phyloP scores from a whole-genome alignment of 2,329 filamentous ascomycete genomes.

The Cladosporium sp. region DNA sequence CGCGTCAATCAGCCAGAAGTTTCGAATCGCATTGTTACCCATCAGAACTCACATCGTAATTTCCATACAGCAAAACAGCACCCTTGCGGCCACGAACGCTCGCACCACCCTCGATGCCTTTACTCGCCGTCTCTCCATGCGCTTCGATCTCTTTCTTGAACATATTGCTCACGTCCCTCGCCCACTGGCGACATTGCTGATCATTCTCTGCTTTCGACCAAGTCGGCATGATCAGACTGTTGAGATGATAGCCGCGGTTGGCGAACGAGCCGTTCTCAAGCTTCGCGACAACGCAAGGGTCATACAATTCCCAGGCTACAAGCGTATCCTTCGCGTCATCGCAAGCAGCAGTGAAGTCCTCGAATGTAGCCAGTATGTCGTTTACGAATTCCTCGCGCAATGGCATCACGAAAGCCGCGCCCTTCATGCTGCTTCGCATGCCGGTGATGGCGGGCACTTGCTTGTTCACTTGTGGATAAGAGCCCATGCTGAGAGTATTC shows the following conservation, averaged over 20 bases:
- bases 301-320: conserved; percentile 26
- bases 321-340: conserved; percentile 20
- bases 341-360: conserved; percentile 18
- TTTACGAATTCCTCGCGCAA: conserved; percentile 22
- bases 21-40: no score
- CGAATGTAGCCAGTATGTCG: conserved; percentile 18
- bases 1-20: background rate
- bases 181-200: conserved; percentile 24
- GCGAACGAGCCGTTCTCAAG: conserved; percentile 24
- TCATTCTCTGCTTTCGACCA: conserved; percentile 28
- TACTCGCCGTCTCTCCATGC: conserved; percentile 18
- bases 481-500: conserved; percentile 20
- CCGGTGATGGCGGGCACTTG: conserved; percentile 20
- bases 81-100: conserved; percentile 24
- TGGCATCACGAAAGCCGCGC: conserved; percentile 23
- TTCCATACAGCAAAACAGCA: conserved; percentile 27
- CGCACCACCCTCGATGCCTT: conserved; percentile 23
- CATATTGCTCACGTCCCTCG: conserved; percentile 22
- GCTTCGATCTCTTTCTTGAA: conserved; percentile 25
- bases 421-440: conserved; percentile 25
- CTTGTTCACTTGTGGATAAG: conserved; percentile 23
- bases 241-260: conserved; percentile 26
- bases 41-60: conserved; percentile 24
- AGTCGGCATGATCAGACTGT: conserved; percentile 27
- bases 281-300: conserved; percentile 21